phyloP scores from a whole-genome alignment of 2,329 filamentous ascomycete species.

The Neonectria neomacrospora region DNA sequence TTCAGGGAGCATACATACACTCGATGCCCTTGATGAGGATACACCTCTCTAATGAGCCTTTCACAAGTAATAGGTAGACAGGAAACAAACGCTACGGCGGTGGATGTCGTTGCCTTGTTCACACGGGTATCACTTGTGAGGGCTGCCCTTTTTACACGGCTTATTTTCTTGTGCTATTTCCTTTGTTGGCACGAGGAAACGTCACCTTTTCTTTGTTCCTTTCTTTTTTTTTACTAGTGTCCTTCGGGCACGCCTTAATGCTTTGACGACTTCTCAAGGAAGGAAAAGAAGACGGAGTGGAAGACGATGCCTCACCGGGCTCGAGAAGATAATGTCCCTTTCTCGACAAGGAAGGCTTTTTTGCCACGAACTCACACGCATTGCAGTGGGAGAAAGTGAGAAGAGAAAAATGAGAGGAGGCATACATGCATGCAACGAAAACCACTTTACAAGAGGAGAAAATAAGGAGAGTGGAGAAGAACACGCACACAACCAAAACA shows the following conservation, averaged over 20 bases:
- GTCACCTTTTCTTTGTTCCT: constrained; percentile 39
- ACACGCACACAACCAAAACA: constrained; percentile 6
- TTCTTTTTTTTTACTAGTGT: constrained; percentile 33
- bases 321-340: constrained; percentile 26
- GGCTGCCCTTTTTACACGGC: constrained; percentile 30
- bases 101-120: constrained; percentile 42
- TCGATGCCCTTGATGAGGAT: constrained; percentile 30
- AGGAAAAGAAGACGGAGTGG: constrained; percentile 7
- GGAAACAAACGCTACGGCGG: constrained; percentile 38
- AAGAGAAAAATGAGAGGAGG: constrained; percentile 3
- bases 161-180: constrained; percentile 42
- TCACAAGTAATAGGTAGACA: constrained; percentile 45
- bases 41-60: constrained; percentile 42
- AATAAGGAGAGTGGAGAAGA: constrained; percentile 3
- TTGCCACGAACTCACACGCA: constrained; percentile 14
- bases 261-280: constrained; percentile 37
- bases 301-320: constrained; percentile 12
- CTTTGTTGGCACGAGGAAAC: constrained; percentile 45
- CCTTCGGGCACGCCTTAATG: constrained; percentile 39
- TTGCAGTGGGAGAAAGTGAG: constrained; percentile 5
- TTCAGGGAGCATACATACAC: constrained; percentile 23
- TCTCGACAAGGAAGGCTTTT: constrained; percentile 13
- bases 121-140: constrained; percentile 39
- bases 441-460: constrained; percentile 1
- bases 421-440: background rate